Conservation (phyloP, 2,329 filamentous ascomycete genomes). For the Aspergillus candidus region DNA sequence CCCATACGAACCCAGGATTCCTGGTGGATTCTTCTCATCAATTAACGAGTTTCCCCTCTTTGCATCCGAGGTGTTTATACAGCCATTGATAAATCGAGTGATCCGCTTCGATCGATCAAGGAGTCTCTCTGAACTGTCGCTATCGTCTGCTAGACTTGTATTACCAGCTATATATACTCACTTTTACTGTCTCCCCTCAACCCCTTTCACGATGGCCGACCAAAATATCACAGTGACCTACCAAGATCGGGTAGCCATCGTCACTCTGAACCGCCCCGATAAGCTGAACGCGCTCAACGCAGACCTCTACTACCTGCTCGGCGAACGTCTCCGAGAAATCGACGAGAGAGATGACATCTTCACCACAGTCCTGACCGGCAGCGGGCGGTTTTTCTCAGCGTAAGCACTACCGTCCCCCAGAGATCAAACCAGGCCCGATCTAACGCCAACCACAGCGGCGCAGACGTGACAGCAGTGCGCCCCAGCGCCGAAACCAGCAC, state of each 20-base stretch:
- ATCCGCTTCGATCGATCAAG: too few relatives aligned
- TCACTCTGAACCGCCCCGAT: conserved; percentile 76
- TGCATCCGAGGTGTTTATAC: too few relatives aligned
- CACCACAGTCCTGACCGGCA: conserved; percentile 78
- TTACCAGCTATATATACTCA: too few relatives aligned
- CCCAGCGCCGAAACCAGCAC: conserved; percentile 36
- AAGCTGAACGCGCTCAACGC: conserved; percentile 81
- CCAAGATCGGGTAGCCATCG: conserved; percentile 65
- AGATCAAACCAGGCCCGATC: background rate
- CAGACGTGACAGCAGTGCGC: conserved; percentile 61
- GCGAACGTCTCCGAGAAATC: conserved; percentile 67
- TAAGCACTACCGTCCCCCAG: conserved; percentile 35
- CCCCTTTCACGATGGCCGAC: conserved; percentile 18
- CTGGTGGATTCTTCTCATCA: too few relatives aligned
- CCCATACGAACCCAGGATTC: too few relatives aligned
- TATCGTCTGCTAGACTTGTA: too few relatives aligned
- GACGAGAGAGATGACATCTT: conserved; percentile 72
- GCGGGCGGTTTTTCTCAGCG: conserved; percentile 81
- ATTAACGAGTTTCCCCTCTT: too few relatives aligned
- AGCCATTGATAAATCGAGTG: too few relatives aligned
- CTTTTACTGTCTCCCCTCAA: too few relatives aligned
- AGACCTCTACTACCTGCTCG: conserved; percentile 70
- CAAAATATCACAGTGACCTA: conserved; percentile 56
- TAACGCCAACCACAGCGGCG: conserved; percentile 53
- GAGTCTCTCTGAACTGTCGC: too few relatives aligned